phyloP scores from a whole-genome alignment of 2,329 filamentous ascomycete species.

The Tolypocladium ophioglossoides region DNA sequence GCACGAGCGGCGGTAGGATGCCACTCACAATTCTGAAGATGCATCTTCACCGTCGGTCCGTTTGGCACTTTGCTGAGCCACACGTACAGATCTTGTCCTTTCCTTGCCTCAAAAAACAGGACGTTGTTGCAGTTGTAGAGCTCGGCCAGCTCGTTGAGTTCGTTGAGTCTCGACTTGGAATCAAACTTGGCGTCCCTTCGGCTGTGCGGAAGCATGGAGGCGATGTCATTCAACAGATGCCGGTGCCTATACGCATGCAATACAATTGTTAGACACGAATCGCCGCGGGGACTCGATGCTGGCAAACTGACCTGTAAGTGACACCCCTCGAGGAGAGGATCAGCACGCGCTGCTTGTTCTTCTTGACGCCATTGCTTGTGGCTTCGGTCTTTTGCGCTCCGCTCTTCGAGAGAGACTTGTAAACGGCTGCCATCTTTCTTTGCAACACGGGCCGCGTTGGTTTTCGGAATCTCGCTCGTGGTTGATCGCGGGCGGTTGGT shows the following conservation, averaged over 20 bases:
- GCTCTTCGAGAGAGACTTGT: constrained; percentile 61
- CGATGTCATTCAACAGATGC: constrained; percentile 83
- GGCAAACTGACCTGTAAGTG: constrained; percentile 58
- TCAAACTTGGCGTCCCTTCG: constrained; percentile 96
- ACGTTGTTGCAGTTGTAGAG: constrained; percentile 92
- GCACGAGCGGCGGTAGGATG: neutral
- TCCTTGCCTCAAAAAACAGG: constrained; percentile 90
- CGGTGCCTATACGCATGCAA: constrained; percentile 54
- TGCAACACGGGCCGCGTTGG: neutral
- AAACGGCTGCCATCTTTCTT: constrained; percentile 53
- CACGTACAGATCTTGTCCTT: constrained; percentile 87
- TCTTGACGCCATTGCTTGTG: constrained; percentile 39
- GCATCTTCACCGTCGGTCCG: constrained; percentile 51
- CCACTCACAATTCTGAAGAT: constrained; percentile 61
- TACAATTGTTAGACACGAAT: constrained; percentile 1
- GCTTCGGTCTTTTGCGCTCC: constrained; percentile 38
- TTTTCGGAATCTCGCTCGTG: neutral
- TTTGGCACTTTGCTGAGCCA: constrained; percentile 88
- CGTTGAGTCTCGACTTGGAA: constrained; percentile 79
- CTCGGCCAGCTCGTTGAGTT: constrained; percentile 65
- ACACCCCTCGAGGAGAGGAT: constrained; percentile 90
- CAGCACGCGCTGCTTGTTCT: constrained; percentile 68
- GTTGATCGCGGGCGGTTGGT: neutral
- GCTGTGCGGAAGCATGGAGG: constrained; percentile 79
- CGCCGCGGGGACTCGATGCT: neutral